phyloP scores from a whole-genome alignment of 2,329 filamentous ascomycete genomes.

The Cylindrodendrum hubeiense region DNA sequence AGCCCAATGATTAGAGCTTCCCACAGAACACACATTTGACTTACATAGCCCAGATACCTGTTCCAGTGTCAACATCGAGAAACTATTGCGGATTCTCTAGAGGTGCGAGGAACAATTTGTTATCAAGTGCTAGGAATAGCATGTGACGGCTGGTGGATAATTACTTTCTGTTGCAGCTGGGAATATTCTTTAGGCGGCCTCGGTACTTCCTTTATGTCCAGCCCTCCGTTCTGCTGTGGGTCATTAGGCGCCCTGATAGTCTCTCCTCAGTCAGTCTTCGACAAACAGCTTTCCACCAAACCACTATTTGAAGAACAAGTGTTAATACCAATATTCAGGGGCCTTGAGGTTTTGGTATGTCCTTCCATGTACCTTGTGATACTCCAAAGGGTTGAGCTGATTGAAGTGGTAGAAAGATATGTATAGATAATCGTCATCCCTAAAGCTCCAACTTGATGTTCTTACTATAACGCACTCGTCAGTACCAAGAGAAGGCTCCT shows the following conservation, averaged over 20 bases:
- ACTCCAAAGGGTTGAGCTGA: constrained; percentile 20
- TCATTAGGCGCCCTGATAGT: constrained; percentile 35
- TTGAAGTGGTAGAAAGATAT: constrained; percentile 15
- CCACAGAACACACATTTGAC: background rate
- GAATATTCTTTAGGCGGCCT: constrained; percentile 22
- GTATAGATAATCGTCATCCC: background rate
- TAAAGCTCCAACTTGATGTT: background rate
- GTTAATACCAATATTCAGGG: constrained; percentile 33
- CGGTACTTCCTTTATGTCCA: constrained; percentile 28
- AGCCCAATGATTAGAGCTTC: background rate
- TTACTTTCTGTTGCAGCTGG: constrained; percentile 13
- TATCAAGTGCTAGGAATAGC: constrained; percentile 28
- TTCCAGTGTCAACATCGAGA: constrained; percentile 65
- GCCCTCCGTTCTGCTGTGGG: constrained; percentile 33
- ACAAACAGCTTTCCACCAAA: background rate
- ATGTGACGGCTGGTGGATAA: constrained; percentile 28
- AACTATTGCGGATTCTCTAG: constrained; percentile 21
- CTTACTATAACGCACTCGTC: background rate
- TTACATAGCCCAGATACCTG: constrained; percentile 14
- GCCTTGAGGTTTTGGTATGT: constrained; percentile 21
- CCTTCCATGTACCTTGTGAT: constrained; percentile 24
- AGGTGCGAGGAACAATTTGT: constrained; percentile 23
- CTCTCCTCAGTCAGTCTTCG: background rate
- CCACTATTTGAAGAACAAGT: background rate
- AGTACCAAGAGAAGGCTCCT: background rate